Conservation (phyloP, 805 yeast species). For the Wickerhamomyces ciferrii region DNA sequence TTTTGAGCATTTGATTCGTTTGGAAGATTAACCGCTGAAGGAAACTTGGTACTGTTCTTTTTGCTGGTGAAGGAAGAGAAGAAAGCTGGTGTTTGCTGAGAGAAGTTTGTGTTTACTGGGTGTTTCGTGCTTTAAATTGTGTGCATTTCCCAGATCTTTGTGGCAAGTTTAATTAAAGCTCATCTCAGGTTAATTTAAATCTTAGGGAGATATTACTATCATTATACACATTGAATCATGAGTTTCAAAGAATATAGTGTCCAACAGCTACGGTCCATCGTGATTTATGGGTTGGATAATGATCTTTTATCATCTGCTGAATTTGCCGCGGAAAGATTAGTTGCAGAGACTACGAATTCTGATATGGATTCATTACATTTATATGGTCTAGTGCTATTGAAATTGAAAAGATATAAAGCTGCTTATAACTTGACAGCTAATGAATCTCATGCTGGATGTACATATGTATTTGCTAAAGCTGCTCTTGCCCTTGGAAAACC, state of each 20-base stretch:
- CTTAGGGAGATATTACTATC: no score
- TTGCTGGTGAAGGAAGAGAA: no score
- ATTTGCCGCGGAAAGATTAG: constrained; percentile 77
- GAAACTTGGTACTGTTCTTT: no score
- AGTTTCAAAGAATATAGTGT: constrained; percentile 20
- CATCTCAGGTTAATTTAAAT: no score
- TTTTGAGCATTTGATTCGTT: no score
- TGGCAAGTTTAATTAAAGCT: no score
- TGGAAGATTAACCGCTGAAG: no score
- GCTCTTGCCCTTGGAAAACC: constrained; percentile 50
- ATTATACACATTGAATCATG: constrained; percentile 4
- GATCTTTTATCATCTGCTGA: constrained; percentile 73
- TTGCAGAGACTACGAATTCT: constrained; percentile 44
- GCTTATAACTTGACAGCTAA: constrained; percentile 50
- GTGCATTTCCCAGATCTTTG: no score
- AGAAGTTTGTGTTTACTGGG: no score
- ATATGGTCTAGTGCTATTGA: constrained; percentile 61
- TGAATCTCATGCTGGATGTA: constrained; percentile 63
- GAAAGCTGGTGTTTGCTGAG: no score
- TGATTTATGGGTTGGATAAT: constrained; percentile 69
- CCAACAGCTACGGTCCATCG: constrained; percentile 46
- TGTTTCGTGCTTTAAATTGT: no score
- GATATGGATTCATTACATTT: constrained; percentile 61
- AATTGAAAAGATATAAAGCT: constrained; percentile 53
- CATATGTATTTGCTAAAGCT: constrained; percentile 67